A percentile compares a stretch with the other conserved stretches of the same genome.
Conservation (phyloP, 768 basidiomycete genomes). For the Cystobasidium ongulense region DNA sequence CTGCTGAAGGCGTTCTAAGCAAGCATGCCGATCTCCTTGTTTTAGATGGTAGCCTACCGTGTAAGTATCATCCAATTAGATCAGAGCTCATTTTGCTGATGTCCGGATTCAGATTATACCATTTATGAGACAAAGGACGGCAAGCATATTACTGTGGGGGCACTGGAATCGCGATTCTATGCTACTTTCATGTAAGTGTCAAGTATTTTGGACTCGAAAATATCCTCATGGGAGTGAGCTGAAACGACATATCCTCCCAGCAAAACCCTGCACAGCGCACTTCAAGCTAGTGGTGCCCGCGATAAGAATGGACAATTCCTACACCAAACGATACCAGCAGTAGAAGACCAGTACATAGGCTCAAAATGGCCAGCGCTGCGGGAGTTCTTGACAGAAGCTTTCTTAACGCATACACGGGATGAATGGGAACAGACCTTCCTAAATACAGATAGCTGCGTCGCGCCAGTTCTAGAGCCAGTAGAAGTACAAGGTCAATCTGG, state of each 20-base stretch:
- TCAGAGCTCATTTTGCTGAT: background rate
- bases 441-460: conserved; percentile 47
- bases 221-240: background rate
- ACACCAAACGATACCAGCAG: background rate
- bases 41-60: conserved; percentile 70
- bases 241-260: background rate
- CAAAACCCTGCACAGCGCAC: background rate
- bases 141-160: conserved; percentile 59
- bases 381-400: conserved; percentile 58
- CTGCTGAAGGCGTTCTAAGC: conserved; percentile 37
- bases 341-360: conserved; percentile 28
- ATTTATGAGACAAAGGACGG: conserved; percentile 66
- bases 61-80: conserved; percentile 3
- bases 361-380: conserved; percentile 36
- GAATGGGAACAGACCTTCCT: conserved; percentile 64
- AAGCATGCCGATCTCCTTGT: conserved; percentile 51
- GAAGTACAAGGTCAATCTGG: conserved; percentile 23
- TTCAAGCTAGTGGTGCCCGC: background rate
- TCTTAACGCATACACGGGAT: conserved; percentile 56
- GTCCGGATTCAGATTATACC: conserved; percentile 51
- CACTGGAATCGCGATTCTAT: conserved; percentile 39
- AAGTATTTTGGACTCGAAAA: background rate
- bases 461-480: conserved; percentile 31
- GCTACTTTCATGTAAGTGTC: conserved; percentile 29
- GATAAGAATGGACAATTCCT: background rate